phyloP scores from a whole-genome alignment of 75 land plant species.

The Larix kaempferi region DNA sequence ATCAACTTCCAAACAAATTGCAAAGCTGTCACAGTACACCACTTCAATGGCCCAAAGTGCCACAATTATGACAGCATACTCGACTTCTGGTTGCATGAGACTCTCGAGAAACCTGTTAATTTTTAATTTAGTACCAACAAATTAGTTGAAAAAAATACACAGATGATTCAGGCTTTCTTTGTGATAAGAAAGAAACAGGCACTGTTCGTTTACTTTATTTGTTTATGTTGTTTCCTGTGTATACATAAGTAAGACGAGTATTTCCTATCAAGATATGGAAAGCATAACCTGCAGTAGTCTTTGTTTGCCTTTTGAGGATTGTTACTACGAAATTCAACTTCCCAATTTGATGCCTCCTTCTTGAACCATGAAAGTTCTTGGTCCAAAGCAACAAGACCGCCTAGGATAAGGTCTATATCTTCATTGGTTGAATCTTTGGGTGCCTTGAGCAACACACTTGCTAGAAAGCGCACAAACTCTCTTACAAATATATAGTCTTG shows the following conservation, averaged over 20 bases:
- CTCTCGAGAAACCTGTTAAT: slow-evolving; percentile 65
- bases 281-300: slow-evolving; percentile 66
- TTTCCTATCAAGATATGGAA: not conserved
- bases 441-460: slow-evolving; percentile 65
- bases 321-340: slow-evolving; percentile 21
- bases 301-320: slow-evolving; percentile 41
- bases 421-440: slow-evolving; percentile 44
- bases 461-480: slow-evolving; percentile 66
- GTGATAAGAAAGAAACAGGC: not conserved
- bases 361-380: slow-evolving; percentile 83
- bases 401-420: slow-evolving; percentile 45
- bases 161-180: not conserved
- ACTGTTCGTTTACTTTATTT: not conserved
- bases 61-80: slow-evolving; percentile 55
- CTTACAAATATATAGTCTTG: slow-evolving; percentile 88
- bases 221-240: not conserved
- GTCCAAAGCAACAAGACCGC: slow-evolving; percentile 59
- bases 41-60: slow-evolving; percentile 89
- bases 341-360: slow-evolving; percentile 67
- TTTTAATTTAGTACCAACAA: not conserved
- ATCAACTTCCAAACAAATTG: slow-evolving; percentile 58
- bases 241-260: not conserved
- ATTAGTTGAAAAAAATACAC: not conserved
- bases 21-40: slow-evolving; percentile 78
- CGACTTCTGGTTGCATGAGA: slow-evolving; percentile 40